A percentile compares a stretch with the other conserved stretches of the same genome.
Evolutionary conservation across 2,329 filamentous ascomycete genomes (phyloP).

Genomic region (Sordariomycetes sp.): DNA sequence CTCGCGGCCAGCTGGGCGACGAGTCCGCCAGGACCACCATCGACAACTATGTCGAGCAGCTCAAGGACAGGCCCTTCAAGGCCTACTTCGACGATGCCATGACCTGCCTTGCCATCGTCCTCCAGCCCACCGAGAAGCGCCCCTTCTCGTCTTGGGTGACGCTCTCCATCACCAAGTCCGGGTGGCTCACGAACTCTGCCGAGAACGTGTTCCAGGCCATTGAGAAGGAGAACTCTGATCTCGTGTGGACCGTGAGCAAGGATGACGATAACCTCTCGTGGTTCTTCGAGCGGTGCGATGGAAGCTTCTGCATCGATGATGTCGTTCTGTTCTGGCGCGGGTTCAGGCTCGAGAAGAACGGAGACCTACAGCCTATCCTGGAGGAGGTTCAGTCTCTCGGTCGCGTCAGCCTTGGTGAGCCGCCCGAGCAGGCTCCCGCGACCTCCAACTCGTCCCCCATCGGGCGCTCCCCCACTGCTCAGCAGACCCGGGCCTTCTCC

Average conservation of each 20-base stretch:
- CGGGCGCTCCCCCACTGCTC: constrained; percentile 27
- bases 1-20: constrained; percentile 75
- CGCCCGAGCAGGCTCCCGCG: constrained; percentile 31
- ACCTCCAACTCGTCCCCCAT: constrained; percentile 32
- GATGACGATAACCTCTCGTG: constrained; percentile 94
- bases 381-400: constrained; percentile 76
- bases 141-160: constrained; percentile 76
- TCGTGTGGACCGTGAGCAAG: constrained; percentile 94
- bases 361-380: constrained; percentile 75
- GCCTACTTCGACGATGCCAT: constrained; percentile 92
- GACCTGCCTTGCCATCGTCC: constrained; percentile 83
- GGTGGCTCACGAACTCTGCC: constrained; percentile 88
- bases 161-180: constrained; percentile 85
- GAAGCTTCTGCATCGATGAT: constrained; percentile 74
- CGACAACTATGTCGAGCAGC: constrained; percentile 72
- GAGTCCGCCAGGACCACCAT: constrained; percentile 59
- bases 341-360: constrained; percentile 73
- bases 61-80: constrained; percentile 71
- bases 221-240: constrained; percentile 83
- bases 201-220: constrained; percentile 92
- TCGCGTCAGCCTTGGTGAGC: constrained; percentile 77
- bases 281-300: constrained; percentile 97
- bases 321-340: constrained; percentile 79
- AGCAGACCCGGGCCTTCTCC: constrained; percentile 48
- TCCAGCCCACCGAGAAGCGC: constrained; percentile 58